phyloP scores from a whole-genome alignment of 1,284 basidiomycete species.

The Ceratobasidium sp. region DNA sequence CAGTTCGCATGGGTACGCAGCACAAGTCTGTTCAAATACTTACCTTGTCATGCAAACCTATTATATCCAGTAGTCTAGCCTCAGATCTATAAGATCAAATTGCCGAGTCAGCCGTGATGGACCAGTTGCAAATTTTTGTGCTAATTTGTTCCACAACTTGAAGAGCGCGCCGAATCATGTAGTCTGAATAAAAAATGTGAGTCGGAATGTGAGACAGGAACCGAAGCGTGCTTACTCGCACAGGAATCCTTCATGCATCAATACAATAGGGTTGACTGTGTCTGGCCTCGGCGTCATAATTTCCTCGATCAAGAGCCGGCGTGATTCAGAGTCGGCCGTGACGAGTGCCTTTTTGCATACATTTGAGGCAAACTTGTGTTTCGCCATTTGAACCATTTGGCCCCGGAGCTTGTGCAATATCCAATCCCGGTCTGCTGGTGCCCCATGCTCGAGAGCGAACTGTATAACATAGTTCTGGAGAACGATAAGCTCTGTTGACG shows the following conservation, averaged over 20 bases:
- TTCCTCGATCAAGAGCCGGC: slow-evolving; percentile 81
- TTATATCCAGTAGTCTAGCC: too few relatives aligned
- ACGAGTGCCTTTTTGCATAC: slow-evolving; percentile 94
- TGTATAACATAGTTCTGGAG: slow-evolving; percentile 93
- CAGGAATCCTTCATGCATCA: slow-evolving; percentile 94
- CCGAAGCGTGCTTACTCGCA: slow-evolving; percentile 72
- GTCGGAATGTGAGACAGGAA: slow-evolving; percentile 29
- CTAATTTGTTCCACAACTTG: slow-evolving; percentile 73
- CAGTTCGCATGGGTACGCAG: too few relatives aligned
- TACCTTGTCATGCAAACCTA: too few relatives aligned
- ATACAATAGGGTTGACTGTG: slow-evolving; percentile 71
- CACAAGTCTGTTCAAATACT: too few relatives aligned
- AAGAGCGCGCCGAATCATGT: slow-evolving; percentile 83
- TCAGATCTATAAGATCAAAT: too few relatives aligned
- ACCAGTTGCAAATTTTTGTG: too few relatives aligned
- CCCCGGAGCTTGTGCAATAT: too few relatives aligned
- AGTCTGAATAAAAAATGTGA: slow-evolving; percentile 64
- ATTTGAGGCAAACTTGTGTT: slow-evolving; percentile 97
- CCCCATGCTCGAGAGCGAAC: slow-evolving; percentile 89
- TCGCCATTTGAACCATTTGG: slow-evolving; percentile 81
- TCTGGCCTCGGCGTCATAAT: slow-evolving; percentile 76
- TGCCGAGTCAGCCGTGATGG: too few relatives aligned
- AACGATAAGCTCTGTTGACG: slow-evolving; percentile 41
- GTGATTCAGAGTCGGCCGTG: slow-evolving; percentile 72
- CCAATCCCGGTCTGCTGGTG: slow-evolving; percentile 73